Conservation (phyloP, 2,329 filamentous ascomycete genomes). For the Cladosporium halotolerans region DNA sequence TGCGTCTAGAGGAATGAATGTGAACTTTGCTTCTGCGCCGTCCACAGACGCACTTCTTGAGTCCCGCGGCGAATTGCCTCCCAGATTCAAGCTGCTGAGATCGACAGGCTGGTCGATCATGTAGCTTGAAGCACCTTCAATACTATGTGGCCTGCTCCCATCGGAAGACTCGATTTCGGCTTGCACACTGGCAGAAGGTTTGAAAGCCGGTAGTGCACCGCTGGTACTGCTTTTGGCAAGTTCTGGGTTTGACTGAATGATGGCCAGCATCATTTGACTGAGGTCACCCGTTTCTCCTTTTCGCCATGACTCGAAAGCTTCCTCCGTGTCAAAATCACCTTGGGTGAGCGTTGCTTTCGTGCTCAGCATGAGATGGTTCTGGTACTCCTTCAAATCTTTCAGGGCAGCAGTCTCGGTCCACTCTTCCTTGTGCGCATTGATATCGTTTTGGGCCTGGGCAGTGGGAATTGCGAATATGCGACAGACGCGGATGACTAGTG, state of each 20-base stretch:
- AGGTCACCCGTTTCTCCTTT: slow-evolving; percentile 81
- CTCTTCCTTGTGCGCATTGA: slow-evolving; percentile 68
- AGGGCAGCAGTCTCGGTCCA: slow-evolving; percentile 94
- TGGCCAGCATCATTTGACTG: slow-evolving; percentile 87
- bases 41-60: slow-evolving; percentile 24
- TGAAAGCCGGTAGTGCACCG: slow-evolving; percentile 19
- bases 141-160: slow-evolving; percentile 40
- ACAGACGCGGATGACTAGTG: slow-evolving; percentile 78
- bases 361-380: slow-evolving; percentile 76
- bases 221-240: slow-evolving; percentile 66
- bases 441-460: slow-evolving; percentile 76
- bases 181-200: slow-evolving; percentile 17
- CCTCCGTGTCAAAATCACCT: slow-evolving; percentile 85
- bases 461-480: slow-evolving; percentile 77
- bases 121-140: slow-evolving; percentile 42
- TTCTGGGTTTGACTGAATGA: slow-evolving; percentile 78
- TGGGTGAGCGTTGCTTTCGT: slow-evolving; percentile 68
- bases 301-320: slow-evolving; percentile 85
- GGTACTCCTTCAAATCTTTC: slow-evolving; percentile 87
- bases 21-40: slow-evolving; percentile 51
- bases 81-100: slow-evolving; percentile 59
- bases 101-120: slow-evolving; percentile 63
- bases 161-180: slow-evolving; percentile 35
- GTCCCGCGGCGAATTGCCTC: slow-evolving; percentile 39
- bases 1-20: slow-evolving; percentile 81